Evolutionary conservation across 2,329 filamentous ascomycete genomes (phyloP), one percentile per base, ranked within the genome.

Genomic region (Lecanoromycetidae sp.): DNA sequence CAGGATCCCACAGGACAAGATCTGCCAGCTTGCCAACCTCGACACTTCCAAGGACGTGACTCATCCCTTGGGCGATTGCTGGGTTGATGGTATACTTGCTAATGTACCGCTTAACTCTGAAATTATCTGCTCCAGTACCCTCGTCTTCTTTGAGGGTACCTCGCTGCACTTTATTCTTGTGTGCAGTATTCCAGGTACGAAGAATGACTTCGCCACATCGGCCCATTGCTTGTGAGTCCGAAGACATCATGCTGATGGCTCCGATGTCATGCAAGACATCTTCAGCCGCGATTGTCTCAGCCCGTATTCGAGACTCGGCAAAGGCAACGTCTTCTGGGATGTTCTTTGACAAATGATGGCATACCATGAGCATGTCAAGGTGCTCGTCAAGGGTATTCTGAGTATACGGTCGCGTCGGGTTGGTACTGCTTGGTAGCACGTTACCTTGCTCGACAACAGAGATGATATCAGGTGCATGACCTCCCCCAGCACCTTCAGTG

Each of bases 331-430:
- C 90, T 67, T 96, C 90, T 49, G 88, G 86, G 50, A 95, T 95
- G 65, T 94, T 81, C 64, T 85, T 86, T 44, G 81, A 87, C 8
- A 96, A 71, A 60, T 96, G 90, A 64, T 96, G 90, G 70, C 90
- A 96, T 30, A 94, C 87, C 90, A 95, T 95, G 38, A 95, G 71
- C 90, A 96, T 96, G 68, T 96, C 90, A 12, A 95, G 76, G 66
- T 96, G 90, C 66, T 96, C 90, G 60, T 95, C 90, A 0, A 96
- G 75, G 0, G 90, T 96, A 69, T 96, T 95, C 55, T 75, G 72
- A 1, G 90, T 96, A 65, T 80, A 95, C 0, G 90, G 90, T 2
- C 88, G 74, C 1, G 90, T 96, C 0, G 90, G 90, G 62, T 94
- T 96, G 0, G 90, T 96, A 38, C 82, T 90, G 4, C 82, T 87